Conservation (phyloP, 1,284 basidiomycete species). For the Schizophyllum amplum region DNA sequence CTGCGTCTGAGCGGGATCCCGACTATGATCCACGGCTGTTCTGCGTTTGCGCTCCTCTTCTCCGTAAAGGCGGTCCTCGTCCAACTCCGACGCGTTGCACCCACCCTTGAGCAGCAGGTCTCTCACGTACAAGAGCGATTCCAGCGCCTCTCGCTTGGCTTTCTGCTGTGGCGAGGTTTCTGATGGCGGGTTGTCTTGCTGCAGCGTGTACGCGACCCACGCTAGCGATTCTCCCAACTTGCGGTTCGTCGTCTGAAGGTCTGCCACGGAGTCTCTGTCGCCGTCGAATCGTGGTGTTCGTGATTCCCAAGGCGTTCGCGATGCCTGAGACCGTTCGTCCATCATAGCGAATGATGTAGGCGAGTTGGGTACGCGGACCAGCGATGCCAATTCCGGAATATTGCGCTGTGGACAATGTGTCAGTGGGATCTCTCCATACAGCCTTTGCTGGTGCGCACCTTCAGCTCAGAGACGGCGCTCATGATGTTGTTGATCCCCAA, state of each 20-base stretch:
- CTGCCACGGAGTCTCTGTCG: slow-evolving; percentile 32
- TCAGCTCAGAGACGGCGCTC: slow-evolving; percentile 67
- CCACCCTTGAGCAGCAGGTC: slow-evolving; percentile 45
- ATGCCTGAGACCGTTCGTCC: slow-evolving; percentile 48
- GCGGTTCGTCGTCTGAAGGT: slow-evolving; percentile 45
- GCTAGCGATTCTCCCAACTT: slow-evolving; percentile 57
- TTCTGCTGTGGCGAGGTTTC: slow-evolving; percentile 32
- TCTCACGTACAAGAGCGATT: slow-evolving; percentile 64
- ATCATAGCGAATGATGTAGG: slow-evolving; percentile 50
- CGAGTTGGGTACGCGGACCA: slow-evolving; percentile 47
- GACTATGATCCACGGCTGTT: slow-evolving; percentile 11
- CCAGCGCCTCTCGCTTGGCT: slow-evolving; percentile 58
- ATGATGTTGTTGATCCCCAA: slow-evolving; percentile 74
- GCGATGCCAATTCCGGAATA: slow-evolving; percentile 70
- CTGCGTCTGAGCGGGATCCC: background rate
- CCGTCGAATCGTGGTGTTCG: slow-evolving; percentile 29
- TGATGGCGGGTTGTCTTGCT: slow-evolving; percentile 43
- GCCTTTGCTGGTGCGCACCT: slow-evolving; percentile 31
- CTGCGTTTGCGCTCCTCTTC: slow-evolving; percentile 49
- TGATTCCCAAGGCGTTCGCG: slow-evolving; percentile 59
- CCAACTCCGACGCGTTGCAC: slow-evolving; percentile 41
- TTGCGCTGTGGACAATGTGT: slow-evolving; percentile 50
- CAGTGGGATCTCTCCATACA: slow-evolving; percentile 1
- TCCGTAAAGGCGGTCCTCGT: slow-evolving; percentile 55
- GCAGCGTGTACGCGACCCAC: slow-evolving; percentile 63